Evolutionary conservation across 2,329 filamentous ascomycete genomes (phyloP).

Genomic region (Botrytis porri): DNA sequence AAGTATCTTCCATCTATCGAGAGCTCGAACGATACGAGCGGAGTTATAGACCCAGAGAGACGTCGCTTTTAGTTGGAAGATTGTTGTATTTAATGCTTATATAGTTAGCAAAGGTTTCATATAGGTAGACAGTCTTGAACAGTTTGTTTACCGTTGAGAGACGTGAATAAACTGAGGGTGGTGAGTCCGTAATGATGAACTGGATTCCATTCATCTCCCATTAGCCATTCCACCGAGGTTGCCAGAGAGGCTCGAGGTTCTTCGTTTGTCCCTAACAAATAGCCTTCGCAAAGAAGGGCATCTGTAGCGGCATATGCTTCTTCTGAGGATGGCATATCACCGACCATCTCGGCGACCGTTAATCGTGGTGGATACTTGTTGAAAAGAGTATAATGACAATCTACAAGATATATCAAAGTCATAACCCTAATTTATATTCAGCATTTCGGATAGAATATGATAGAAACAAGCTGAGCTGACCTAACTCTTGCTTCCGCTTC

Average conservation of each 20-base stretch:
- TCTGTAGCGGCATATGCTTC: slow-evolving; percentile 11
- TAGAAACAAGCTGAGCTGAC: background rate
- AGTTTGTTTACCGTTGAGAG: background rate
- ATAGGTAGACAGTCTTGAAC: background rate
- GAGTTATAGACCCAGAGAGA: background rate
- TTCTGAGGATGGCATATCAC: slow-evolving; percentile 10
- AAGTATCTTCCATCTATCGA: slow-evolving; percentile 10
- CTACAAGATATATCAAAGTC: slow-evolving; percentile 3
- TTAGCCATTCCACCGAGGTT: background rate
- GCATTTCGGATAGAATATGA: background rate
- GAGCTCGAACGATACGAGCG: background rate
- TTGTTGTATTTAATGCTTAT: background rate
- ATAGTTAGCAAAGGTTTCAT: background rate
- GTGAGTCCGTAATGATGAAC: background rate
- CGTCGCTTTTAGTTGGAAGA: background rate
- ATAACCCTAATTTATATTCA: background rate
- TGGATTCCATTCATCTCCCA: slow-evolving; percentile 5
- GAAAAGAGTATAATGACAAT: background rate
- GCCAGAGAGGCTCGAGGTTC: background rate
- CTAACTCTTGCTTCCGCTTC: slow-evolving; percentile 9
- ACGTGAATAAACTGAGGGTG: background rate
- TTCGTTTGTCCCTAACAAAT: slow-evolving; percentile 2
- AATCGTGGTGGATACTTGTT: background rate
- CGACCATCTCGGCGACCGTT: background rate
- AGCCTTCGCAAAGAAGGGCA: slow-evolving; percentile 4